Conservation (phyloP, 495 filamentous ascomycete species). For the Haplographium delicatum region DNA sequence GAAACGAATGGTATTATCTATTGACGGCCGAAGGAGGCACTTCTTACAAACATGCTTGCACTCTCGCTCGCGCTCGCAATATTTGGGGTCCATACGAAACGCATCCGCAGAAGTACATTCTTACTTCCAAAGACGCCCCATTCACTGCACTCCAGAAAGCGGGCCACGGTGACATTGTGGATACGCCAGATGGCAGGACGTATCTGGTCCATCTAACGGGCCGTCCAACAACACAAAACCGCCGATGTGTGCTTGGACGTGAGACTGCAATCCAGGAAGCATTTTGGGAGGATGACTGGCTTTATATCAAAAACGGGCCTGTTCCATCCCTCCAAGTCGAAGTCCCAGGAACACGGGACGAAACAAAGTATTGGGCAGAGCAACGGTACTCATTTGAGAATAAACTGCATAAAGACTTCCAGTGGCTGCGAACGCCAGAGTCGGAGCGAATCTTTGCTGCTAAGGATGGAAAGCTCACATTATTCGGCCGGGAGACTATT, state of each 20-base stretch:
- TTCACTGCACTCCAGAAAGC: conserved; percentile 44
- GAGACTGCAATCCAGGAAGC: conserved; percentile 52
- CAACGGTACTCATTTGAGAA: conserved; percentile 42
- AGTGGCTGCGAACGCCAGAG: conserved; percentile 53
- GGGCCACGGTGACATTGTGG: conserved; percentile 55
- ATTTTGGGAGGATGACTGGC: conserved; percentile 50
- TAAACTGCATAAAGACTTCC: conserved; percentile 45
- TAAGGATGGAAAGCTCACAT: conserved; percentile 32
- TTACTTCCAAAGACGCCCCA: conserved; percentile 47
- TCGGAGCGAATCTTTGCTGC: conserved; percentile 45
- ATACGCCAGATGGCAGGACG: conserved; percentile 50
- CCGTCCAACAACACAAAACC: conserved; percentile 45
- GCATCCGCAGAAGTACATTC: conserved; percentile 45
- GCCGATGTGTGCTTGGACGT: conserved; percentile 50
- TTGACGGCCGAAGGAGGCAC: conserved; percentile 66
- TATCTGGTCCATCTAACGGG: conserved; percentile 51
- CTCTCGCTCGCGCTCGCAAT: conserved; percentile 41
- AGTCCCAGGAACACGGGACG: conserved; percentile 41
- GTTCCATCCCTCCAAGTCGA: conserved; percentile 48
- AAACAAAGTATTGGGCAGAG: conserved; percentile 46
- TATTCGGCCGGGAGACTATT: conserved; percentile 45
- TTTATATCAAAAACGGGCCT: conserved; percentile 51
- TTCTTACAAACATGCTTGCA: conserved; percentile 48
- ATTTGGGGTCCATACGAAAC: conserved; percentile 54
- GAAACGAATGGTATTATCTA: conserved; percentile 62